Evolutionary conservation across 768 basidiomycete genomes (phyloP).

Genomic region (Lentinula boryana): DNA sequence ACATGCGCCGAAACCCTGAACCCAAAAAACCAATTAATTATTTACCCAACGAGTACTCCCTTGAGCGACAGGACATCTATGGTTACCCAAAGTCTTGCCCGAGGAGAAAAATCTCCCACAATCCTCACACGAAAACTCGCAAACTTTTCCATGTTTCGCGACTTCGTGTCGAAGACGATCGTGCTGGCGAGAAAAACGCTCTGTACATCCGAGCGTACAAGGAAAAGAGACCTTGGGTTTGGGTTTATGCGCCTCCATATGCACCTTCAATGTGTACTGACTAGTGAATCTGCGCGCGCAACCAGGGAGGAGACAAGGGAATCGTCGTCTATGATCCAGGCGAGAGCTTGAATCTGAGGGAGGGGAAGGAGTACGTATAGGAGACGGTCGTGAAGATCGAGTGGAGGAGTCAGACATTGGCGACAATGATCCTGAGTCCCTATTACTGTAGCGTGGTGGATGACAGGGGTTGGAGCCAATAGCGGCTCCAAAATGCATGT

Average conservation of each 20-base stretch:
- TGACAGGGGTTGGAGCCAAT: not conserved
- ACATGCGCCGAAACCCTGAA: too few relatives aligned
- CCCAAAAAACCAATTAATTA: not conserved
- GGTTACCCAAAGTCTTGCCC: conserved; percentile 45
- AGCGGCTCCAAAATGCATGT: conserved; percentile 4
- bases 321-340: conserved; percentile 23
- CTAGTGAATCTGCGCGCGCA: conserved; percentile 47
- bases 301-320: conserved; percentile 40
- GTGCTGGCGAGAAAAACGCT: conserved; percentile 51
- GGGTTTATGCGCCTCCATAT: conserved; percentile 50
- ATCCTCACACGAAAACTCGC: conserved; percentile 45
- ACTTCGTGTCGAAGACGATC: conserved; percentile 55
- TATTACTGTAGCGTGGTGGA: not conserved
- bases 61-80: conserved; percentile 49
- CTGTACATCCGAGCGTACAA: conserved; percentile 49
- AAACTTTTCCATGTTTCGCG: conserved; percentile 50
- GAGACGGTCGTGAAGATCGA: not conserved
- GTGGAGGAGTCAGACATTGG: not conserved
- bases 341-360: not conserved
- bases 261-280: conserved; percentile 49
- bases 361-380: conserved; percentile 2
- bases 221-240: conserved; percentile 42
- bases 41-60: conserved; percentile 42
- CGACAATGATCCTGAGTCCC: not conserved
- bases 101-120: conserved; percentile 52